Conservation (phyloP, 257 asterid genomes). For the Avicennia marina region DNA sequence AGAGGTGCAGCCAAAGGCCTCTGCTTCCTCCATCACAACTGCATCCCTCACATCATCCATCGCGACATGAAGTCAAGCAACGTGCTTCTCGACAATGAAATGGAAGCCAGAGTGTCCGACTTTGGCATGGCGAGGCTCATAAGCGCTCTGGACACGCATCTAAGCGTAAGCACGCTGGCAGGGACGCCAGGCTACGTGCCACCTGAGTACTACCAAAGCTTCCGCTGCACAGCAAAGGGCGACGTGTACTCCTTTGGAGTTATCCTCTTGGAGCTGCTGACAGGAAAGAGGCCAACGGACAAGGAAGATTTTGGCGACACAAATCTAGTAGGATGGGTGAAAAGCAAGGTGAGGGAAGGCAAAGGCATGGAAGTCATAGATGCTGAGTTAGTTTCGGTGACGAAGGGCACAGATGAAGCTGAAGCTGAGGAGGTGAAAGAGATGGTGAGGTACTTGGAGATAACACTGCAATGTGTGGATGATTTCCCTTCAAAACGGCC, state of each 20-base stretch:
- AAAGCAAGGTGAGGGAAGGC: conserved; percentile 86
- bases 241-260: conserved; percentile 92
- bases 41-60: conserved; percentile 93
- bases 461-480: conserved; percentile 78
- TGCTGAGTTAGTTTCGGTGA: conserved; percentile 35
- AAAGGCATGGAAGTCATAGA: conserved; percentile 87
- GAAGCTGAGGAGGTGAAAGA: conserved; percentile 79
- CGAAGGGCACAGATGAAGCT: conserved; percentile 52
- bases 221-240: conserved; percentile 90
- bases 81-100: conserved; percentile 65
- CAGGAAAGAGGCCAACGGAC: conserved; percentile 91
- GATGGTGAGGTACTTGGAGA: conserved; percentile 81
- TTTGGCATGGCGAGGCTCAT: conserved; percentile 95
- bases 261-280: conserved; percentile 65
- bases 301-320: conserved; percentile 97
- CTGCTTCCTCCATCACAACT: conserved; percentile 91
- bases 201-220: conserved; percentile 94
- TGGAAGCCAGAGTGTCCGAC: conserved; percentile 88
- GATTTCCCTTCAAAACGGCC: conserved; percentile 94
- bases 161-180: conserved; percentile 84
- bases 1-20: conserved; percentile 93
- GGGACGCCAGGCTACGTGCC: conserved; percentile 98
- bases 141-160: conserved; percentile 84
- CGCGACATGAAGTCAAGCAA: conserved; percentile 96
- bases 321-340: conserved; percentile 92